Percentiles rank a stretch among this genome's conserved stretches.
Conservation (phyloP, 768 basidiomycete species). For the Agaricus bisporus region DNA sequence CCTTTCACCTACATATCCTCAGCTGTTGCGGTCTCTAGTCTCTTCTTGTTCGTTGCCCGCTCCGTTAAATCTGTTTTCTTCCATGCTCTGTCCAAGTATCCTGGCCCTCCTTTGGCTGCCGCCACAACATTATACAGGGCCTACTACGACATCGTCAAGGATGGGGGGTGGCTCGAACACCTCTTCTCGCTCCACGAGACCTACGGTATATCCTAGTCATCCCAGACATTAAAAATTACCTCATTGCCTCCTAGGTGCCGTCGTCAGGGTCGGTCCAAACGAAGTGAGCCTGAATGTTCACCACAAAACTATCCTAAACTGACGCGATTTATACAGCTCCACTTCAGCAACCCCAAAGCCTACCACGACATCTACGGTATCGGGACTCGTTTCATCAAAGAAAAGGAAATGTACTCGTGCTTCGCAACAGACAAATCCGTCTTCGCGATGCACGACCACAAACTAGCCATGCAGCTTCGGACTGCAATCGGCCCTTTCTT, state of each 20-base stretch:
- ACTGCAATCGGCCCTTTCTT: conserved; percentile 34
- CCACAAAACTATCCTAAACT: background rate
- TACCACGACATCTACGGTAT: conserved; percentile 36
- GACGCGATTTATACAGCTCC: conserved; percentile 23
- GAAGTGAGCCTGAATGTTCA: conserved; percentile 21
- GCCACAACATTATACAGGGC: conserved; percentile 26
- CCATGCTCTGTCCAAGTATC: conserved; percentile 25
- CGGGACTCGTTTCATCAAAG: conserved; percentile 29
- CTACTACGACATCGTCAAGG: conserved; percentile 28
- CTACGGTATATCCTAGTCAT: conserved; percentile 24
- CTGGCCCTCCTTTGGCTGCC: conserved; percentile 28
- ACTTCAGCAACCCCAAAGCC: conserved; percentile 33
- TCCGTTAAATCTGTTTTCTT: conserved; percentile 16
- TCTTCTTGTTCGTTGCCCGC: background rate
- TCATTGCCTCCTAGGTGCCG: conserved; percentile 20
- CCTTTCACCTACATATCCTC: background rate
- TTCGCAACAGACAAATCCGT: conserved; percentile 32
- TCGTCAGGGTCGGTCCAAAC: conserved; percentile 33
- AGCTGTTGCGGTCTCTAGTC: background rate
- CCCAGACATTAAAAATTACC: background rate
- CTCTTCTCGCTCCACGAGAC: conserved; percentile 27
- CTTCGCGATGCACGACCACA: conserved; percentile 27
- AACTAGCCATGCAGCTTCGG: conserved; percentile 27
- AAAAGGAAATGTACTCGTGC: conserved; percentile 27
- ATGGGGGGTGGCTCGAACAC: conserved; percentile 31